phyloP scores from a whole-genome alignment of 169 alveolate genomes.

The Neospora caninum region DNA sequence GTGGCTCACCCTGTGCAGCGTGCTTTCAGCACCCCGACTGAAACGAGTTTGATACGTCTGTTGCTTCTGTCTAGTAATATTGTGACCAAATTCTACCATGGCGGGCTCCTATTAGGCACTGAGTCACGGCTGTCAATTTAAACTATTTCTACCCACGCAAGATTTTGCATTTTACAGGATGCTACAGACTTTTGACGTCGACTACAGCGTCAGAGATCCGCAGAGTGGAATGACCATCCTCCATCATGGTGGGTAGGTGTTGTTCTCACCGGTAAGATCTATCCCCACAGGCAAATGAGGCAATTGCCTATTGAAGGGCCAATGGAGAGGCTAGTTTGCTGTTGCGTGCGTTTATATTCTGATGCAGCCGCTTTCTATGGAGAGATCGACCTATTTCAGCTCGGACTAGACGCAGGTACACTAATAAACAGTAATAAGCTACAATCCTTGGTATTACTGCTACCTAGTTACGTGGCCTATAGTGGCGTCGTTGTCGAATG shows the following conservation, averaged over 20 bases:
- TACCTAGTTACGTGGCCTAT: neutral
- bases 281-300: neutral
- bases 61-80: too few relatives aligned
- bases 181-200: slow-evolving; percentile 52
- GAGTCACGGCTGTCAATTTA: neutral
- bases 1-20: too few relatives aligned
- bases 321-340: neutral
- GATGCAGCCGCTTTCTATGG: slow-evolving; percentile 36
- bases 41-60: too few relatives aligned
- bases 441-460: neutral
- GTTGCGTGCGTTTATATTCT: neutral
- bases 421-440: neutral
- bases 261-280: neutral
- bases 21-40: too few relatives aligned
- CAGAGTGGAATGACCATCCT: slow-evolving; percentile 37
- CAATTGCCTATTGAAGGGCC: neutral
- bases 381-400: slow-evolving; percentile 41
- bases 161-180: neutral
- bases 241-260: slow-evolving; percentile 33
- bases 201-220: slow-evolving; percentile 51
- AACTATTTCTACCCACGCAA: neutral
- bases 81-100: too few relatives aligned
- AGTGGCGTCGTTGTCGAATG: neutral
- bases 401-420: slow-evolving; percentile 42
- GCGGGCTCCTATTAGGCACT: neutral